phyloP scores from a whole-genome alignment of 441 rosid genomes.

The Corymbia citriodora region DNA sequence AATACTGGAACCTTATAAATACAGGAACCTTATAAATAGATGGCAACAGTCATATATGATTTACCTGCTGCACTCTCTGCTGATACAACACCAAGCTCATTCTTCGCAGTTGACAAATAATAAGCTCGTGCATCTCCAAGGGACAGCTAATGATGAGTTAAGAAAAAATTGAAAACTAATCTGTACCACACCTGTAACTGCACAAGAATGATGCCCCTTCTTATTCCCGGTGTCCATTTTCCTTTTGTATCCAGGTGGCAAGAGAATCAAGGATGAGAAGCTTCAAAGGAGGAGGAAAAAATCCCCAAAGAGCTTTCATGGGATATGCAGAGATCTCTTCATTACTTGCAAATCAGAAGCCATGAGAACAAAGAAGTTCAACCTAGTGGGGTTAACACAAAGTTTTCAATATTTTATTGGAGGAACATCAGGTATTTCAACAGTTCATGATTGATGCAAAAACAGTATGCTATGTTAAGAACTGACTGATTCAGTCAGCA shows the following conservation, averaged over 20 bases:
- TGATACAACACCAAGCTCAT: constrained; percentile 86
- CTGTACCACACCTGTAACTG: not conserved
- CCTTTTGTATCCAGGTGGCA: not conserved
- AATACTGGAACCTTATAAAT: not conserved
- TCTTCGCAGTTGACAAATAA: constrained; percentile 86
- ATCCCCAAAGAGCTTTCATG: not conserved
- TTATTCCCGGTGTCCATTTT: too few relatives aligned
- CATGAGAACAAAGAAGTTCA: not conserved
- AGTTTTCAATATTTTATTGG: not conserved
- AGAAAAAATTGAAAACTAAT: constrained; percentile 13
- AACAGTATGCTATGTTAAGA: not conserved
- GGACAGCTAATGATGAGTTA: constrained; percentile 53
- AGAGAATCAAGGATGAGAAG: not conserved
- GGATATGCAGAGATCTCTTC: not conserved
- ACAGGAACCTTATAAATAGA: not conserved
- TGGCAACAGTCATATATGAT: not conserved
- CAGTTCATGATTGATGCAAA: not conserved
- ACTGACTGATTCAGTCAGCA: not conserved
- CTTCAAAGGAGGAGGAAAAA: not conserved
- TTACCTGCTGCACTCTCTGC: constrained; percentile 85
- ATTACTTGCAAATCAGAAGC: not conserved
- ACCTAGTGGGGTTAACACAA: not conserved
- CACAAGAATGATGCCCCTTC: too few relatives aligned
- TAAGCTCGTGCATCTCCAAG: constrained; percentile 95
- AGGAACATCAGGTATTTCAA: not conserved